Conservation (phyloP, 2,329 filamentous ascomycete species). For the Berkeleyomyces rouxiae region DNA sequence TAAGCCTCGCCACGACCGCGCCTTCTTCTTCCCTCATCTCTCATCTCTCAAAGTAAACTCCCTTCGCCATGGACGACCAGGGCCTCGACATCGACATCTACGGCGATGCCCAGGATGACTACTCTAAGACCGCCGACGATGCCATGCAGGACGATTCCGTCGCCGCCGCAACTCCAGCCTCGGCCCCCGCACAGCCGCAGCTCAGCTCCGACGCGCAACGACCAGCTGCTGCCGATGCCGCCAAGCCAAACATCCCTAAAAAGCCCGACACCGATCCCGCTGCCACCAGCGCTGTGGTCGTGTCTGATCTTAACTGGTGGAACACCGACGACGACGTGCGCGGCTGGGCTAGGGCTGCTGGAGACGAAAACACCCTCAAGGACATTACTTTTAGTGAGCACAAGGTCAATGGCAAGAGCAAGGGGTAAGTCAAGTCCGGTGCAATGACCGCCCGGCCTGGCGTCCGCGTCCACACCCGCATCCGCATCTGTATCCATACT, state of each 20-base stretch:
- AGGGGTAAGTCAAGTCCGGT: conserved; percentile 52
- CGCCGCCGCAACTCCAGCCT: background rate
- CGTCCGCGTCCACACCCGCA: background rate
- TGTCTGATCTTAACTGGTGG: conserved; percentile 94
- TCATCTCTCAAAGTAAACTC: background rate
- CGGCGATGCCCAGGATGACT: conserved; percentile 32
- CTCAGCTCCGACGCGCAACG: conserved; percentile 20
- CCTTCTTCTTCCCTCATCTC: background rate
- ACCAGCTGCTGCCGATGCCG: conserved; percentile 20
- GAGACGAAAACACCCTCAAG: conserved; percentile 67
- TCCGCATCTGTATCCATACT: background rate
- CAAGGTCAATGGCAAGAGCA: conserved; percentile 97
- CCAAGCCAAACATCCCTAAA: conserved; percentile 23
- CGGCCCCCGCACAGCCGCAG: conserved; percentile 17
- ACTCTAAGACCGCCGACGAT: conserved; percentile 19
- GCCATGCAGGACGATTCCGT: conserved; percentile 5
- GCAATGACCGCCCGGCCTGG: background rate
- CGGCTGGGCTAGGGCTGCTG: conserved; percentile 66
- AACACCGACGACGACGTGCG: conserved; percentile 89
- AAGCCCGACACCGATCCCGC: conserved; percentile 26
- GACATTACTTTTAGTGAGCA: conserved; percentile 96
- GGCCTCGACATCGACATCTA: conserved; percentile 61
- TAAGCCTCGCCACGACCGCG: background rate
- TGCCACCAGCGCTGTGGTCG: conserved; percentile 56
- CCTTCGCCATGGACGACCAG: conserved; percentile 43